Evolutionary conservation across 352 stramenopile genomes (phyloP), one percentile per base, ranked within the genome.

Genomic region (Phytophthora brassicae): DNA sequence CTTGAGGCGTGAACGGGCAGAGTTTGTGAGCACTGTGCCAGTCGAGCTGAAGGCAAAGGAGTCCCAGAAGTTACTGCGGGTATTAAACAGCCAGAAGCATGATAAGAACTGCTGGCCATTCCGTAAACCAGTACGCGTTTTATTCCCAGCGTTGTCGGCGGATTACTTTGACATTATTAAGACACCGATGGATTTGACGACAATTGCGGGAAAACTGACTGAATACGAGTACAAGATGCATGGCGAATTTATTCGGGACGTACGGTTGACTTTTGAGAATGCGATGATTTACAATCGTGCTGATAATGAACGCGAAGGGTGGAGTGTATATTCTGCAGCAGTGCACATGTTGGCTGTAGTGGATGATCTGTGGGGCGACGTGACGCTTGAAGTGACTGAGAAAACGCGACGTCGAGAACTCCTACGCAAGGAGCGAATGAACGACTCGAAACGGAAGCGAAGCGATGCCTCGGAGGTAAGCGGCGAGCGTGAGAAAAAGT

Each of bases 91-190:
- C 49, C 86, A 95, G 50, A 95, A 95, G 69, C 75, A 94, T 46
- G 81, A 92, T 62, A 94, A 93, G 56, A 88, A 91, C 56, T 90
- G 79, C 56, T 94, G 86, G 86, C 86, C 86, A 9, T 95, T 95
- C 63, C 79, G 84, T 20, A 92, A 95, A 35, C 72, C 86, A 28
- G 86, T 90, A 23, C 62, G 75, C 23, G 73, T 89, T 44, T 56
- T 95, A 20, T 95, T 95, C 46, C 85, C 85, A 22, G 68, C 72
- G 22, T 69, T 95, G 1, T 84, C 81, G 19, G 29, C 74, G 6
- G 82, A 93, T 31, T 95, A 95, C 48, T 92, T 90, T 56, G 76
- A 92, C 12, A 78, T 95, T 50, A 79, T 95, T 65, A 87, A 87
- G 72, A 84, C 66, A 0, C 86, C 86, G 1, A 94, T 95, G 84